Percentiles rank a stretch among this genome's conserved stretches.
Conservation (phyloP, 805 yeast species). For the Yamadazyma takamatsuzukensis region DNA sequence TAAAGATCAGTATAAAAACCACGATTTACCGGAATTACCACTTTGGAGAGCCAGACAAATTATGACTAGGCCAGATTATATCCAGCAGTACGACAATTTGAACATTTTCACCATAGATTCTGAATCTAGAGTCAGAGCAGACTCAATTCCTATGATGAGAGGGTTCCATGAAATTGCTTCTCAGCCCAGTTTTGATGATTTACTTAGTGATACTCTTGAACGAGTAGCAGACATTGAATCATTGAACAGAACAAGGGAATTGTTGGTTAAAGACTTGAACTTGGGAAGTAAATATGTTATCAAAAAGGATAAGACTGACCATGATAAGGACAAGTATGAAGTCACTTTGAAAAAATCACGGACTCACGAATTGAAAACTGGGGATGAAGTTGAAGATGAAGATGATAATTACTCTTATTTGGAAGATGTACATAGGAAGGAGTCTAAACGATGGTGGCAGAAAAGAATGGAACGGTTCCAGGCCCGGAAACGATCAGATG, state of each 20-base stretch:
- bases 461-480: constrained; percentile 27
- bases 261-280: constrained; percentile 66
- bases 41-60: constrained; percentile 81
- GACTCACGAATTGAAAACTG: constrained; percentile 10
- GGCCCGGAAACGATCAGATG: constrained; percentile 4
- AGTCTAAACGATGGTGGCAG: constrained; percentile 52
- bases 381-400: constrained; percentile 13
- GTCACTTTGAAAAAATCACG: constrained; percentile 7
- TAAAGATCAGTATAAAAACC: constrained; percentile 30
- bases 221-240: constrained; percentile 76
- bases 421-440: constrained; percentile 52
- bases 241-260: constrained; percentile 71
- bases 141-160: constrained; percentile 85
- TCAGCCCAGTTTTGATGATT: constrained; percentile 66
- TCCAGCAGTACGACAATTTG: constrained; percentile 68
- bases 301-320: constrained; percentile 17
- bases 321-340: constrained; percentile 9
- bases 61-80: constrained; percentile 82
- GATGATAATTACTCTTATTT: constrained; percentile 26
- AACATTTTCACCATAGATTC: constrained; percentile 80
- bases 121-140: constrained; percentile 69
- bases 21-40: constrained; percentile 67
- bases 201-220: constrained; percentile 60
- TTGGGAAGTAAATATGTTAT: constrained; percentile 43
- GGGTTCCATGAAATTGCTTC: constrained; percentile 77